A percentile compares a stretch with the other conserved stretches of the same genome.
These are phyloP conservation scores for Globisporangium abappressorium DNA, from an alignment of 352 stramenopile species.

Conservation along the genomic window DNA sequence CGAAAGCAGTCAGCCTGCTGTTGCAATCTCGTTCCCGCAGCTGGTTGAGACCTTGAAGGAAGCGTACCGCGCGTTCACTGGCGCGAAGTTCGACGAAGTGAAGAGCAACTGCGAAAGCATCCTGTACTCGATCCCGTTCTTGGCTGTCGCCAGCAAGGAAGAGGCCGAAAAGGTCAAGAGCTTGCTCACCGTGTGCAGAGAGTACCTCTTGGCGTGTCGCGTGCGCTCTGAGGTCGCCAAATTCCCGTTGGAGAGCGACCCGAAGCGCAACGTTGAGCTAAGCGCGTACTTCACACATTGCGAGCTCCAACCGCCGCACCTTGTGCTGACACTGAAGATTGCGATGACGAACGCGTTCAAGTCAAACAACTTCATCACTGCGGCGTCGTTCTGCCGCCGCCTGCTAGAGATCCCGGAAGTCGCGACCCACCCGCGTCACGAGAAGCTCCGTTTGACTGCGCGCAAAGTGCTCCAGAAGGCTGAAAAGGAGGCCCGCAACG, in stretches of 20 bases:
- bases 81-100: constrained; percentile 98
- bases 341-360: constrained; percentile 99
- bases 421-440: constrained; percentile 78
- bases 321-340: constrained; percentile 98
- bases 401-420: constrained; percentile 98
- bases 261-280: constrained; percentile 94
- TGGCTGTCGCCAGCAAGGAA: constrained; percentile 91
- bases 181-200: constrained; percentile 93
- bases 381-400: constrained; percentile 97
- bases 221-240: constrained; percentile 90
- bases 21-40: constrained; percentile 85
- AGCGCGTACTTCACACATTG: constrained; percentile 99
- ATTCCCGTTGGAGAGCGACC: constrained; percentile 63
- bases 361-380: constrained; percentile 99
- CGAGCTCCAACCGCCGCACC: constrained; percentile 96
- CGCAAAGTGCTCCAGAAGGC: constrained; percentile 98
- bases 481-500: constrained; percentile 98
- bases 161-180: constrained; percentile 95
- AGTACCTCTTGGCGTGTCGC: constrained; percentile 98
- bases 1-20: constrained; percentile 82
- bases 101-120: constrained; percentile 92
- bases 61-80: constrained; percentile 96
- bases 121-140: constrained; percentile 93
- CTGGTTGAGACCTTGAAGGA: constrained; percentile 94
- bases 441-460: constrained; percentile 94